A percentile compares a stretch with the other conserved stretches of the same genome.
phyloP scores from a whole-genome alignment of 208 protist genomes.

The Trypanosoma platydactyli region DNA sequence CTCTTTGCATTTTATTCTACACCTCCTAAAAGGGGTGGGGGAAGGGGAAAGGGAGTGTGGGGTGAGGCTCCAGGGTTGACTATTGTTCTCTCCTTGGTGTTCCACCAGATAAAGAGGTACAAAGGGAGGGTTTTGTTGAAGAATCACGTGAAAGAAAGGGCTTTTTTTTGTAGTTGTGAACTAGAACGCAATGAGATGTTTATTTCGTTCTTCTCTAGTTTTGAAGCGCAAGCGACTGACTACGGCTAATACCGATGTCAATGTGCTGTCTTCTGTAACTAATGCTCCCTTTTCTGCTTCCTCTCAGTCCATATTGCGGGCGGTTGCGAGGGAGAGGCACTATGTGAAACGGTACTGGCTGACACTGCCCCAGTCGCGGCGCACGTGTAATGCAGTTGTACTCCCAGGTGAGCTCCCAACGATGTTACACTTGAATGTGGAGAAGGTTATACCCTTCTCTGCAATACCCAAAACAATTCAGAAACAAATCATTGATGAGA shows the following conservation, averaged over 20 bases:
- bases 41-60: too few relatives aligned
- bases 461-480: conserved; percentile 54
- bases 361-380: conserved; percentile 72
- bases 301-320: conserved; percentile 52
- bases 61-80: too few relatives aligned
- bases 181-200: conserved; percentile 11
- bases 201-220: conserved; percentile 5
- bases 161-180: background rate
- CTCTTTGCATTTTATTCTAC: conserved; percentile 1
- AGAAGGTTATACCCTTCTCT: conserved; percentile 72
- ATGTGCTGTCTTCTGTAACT: conserved; percentile 76
- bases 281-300: conserved; percentile 65
- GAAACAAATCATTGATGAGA: conserved; percentile 76
- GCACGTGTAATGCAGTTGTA: conserved; percentile 69
- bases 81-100: too few relatives aligned
- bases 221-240: conserved; percentile 13
- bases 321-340: conserved; percentile 31
- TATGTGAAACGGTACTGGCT: conserved; percentile 80
- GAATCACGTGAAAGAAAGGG: too few relatives aligned
- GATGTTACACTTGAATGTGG: conserved; percentile 73
- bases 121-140: too few relatives aligned
- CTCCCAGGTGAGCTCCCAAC: conserved; percentile 65
- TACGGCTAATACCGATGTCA: conserved; percentile 26
- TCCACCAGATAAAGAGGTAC: too few relatives aligned
- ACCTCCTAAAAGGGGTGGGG: background rate